phyloP scores from a whole-genome alignment of 1,284 basidiomycete species.

The Ceratorhiza oryzae-sativae region DNA sequence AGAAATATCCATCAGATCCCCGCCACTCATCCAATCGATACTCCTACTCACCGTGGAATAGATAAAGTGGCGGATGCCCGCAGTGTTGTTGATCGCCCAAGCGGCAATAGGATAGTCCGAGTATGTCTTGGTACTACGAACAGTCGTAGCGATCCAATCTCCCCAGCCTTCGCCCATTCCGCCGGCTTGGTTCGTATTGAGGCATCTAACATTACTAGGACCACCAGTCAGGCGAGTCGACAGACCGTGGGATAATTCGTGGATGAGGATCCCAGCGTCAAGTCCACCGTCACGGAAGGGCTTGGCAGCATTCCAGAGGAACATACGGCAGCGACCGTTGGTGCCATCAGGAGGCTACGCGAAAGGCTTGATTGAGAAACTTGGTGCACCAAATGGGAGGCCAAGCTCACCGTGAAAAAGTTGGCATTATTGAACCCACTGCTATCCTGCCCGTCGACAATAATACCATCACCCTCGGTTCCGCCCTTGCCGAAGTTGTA shows the following conservation, averaged over 20 bases:
- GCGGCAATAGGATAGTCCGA: slow-evolving; percentile 57
- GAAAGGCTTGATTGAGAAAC: slow-evolving; percentile 52
- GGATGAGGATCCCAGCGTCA: slow-evolving; percentile 56
- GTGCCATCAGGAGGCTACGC: slow-evolving; percentile 57
- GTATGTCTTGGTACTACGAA: slow-evolving; percentile 54
- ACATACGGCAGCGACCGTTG: slow-evolving; percentile 61
- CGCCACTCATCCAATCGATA: too few species aligned
- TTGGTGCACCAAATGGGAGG: neutral
- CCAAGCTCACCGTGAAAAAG: slow-evolving; percentile 54
- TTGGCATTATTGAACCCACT: slow-evolving; percentile 58
- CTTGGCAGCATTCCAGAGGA: slow-evolving; percentile 57
- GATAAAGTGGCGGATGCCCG: slow-evolving; percentile 59
- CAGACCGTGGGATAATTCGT: slow-evolving; percentile 59
- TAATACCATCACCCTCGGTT: slow-evolving; percentile 59
- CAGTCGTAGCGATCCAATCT: slow-evolving; percentile 53
- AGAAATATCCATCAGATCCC: neutral
- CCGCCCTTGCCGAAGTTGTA: slow-evolving; percentile 60
- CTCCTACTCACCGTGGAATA: slow-evolving; percentile 50
- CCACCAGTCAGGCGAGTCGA: slow-evolving; percentile 64
- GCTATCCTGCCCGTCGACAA: slow-evolving; percentile 61
- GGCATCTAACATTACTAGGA: slow-evolving; percentile 58
- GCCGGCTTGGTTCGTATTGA: slow-evolving; percentile 60
- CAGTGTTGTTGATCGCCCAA: slow-evolving; percentile 57
- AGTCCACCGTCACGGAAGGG: slow-evolving; percentile 62
- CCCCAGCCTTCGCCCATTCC: slow-evolving; percentile 60